Conservation (phyloP, 139 green algal species). For the Closterium sp. region DNA sequence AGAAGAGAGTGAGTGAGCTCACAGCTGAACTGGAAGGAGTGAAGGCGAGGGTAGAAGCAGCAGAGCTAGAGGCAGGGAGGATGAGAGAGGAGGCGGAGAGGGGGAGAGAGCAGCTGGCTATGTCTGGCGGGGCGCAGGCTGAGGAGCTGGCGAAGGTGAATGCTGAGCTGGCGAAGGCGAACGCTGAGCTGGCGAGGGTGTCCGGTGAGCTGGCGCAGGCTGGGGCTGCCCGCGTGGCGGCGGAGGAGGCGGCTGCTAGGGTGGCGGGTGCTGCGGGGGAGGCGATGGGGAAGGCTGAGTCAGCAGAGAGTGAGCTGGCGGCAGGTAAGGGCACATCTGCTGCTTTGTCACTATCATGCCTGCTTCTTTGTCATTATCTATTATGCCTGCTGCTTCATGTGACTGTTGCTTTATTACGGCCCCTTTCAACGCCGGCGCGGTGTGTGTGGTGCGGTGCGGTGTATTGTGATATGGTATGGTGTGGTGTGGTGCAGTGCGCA, state of each 20-base stretch:
- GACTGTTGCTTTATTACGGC: too few relatives aligned
- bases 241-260: not conserved
- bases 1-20: not conserved
- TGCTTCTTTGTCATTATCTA: too few relatives aligned
- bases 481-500: not conserved
- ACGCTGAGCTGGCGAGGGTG: conserved; percentile 5
- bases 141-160: conserved; percentile 12
- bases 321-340: not conserved
- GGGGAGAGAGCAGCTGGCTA: not conserved
- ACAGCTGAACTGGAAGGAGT: not conserved
- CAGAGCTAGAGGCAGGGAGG: not conserved
- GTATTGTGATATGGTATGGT: not conserved
- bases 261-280: not conserved
- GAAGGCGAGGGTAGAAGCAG: not conserved
- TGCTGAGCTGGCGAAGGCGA: conserved; percentile 10
- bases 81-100: not conserved
- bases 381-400: too few relatives aligned
- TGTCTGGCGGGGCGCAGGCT: not conserved
- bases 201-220: not conserved
- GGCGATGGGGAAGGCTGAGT: not conserved
- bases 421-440: too few relatives aligned
- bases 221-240: not conserved
- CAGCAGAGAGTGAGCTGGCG: not conserved
- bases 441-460: not conserved
- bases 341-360: too few relatives aligned